Evolutionary conservation across 345 rosid species (phyloP), one percentile per base, ranked within the genome.

Genomic region (Trapa bicornis): DNA sequence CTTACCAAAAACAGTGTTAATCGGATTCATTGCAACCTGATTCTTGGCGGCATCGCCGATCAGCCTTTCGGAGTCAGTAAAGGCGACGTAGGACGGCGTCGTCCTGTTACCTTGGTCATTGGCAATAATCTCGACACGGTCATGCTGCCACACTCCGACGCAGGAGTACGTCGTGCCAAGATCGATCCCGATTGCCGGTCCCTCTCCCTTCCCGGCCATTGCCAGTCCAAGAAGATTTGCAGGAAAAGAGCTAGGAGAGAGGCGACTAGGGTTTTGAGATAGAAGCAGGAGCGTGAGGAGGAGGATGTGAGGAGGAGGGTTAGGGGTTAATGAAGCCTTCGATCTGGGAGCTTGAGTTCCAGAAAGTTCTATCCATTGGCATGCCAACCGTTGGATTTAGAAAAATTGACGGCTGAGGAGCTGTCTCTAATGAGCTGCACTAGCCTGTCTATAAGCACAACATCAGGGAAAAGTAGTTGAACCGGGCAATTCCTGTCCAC

Each of bases 21-120:
- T 62, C 4, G 86, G 88, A 70, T 84, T 81, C 86, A 82, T 80
- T 72, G 85, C 86, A 50, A 85, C 86, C 79, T 82, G 89, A 52
- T 85, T 85, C 78, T 85, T 84, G 22, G 88, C 88, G 8, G 86
- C 86, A 57, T 82, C 89, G 10, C 89, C 89, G 32, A 82, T 85
- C 60, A 85, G 62, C 61, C 86, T 74, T 76, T 84, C 86, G 62
- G 79, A 56, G 47, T 82, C 86, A 3, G 85, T 80, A 69, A 84
- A 84, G 37, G 68, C 87, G 36, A 83, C 87, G 43, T 83, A 83
- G 16, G 87, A 83, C 47, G 85, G 87, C 53, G 84, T 80, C 57
- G 85, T 80, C 13, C 84, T 60, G 70, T 82, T 80, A 4, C 86
- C 88, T 73, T 82, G 87, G 65, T 83, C 83, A 73, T 83, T 83